Evolutionary conservation across 257 asterid genomes (phyloP), one percentile per base, ranked within the genome.

Genomic region (Leptodermis oblonga): DNA sequence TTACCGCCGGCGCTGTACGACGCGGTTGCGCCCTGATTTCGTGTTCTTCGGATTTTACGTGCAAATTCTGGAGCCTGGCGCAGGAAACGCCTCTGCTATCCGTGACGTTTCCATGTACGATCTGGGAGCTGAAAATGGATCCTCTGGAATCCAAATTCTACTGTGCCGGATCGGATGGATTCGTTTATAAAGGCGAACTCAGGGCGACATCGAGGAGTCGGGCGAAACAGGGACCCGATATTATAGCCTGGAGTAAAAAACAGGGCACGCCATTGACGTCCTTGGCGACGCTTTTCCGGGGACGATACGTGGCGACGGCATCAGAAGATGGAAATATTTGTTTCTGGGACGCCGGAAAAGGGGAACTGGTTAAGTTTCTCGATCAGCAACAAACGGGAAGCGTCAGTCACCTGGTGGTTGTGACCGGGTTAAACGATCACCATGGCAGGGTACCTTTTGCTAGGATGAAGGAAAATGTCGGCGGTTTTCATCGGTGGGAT

Each of bases 131-230:
- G 70, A 37, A 67, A 22, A 65, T 64, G 70, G 76, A 51, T 10
- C 60, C 71, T 17, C 17, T n/a, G 14, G 76, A 65, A 26, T 64
- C 71, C 39, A 49, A 28, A 25, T 64, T 72, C 41, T 54, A 72
- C 7, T 14, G 2, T 22, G 76, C 71, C 8, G 76, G 76, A 4
- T 72, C 76, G 5, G 76, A 72, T 54, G 76, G 76, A n/a, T 18
- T 43, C 22, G 42, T 72, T 2, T 72, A 72, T 59, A 43, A 41
- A 20, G 64, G 71, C 6, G 37, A 34, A 22, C 39, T 65, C 11
- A 28, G 42, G 18, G 34, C 6, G 5, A 63, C 55, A 63, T 71
- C 76, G 1, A 48, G 37, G 61, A 18, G 3, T 0, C 17, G 56
- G 61, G 37, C 41, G 37, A 62, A 61, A 23, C 75, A 61, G 22